Evolutionary conservation across 2,329 filamentous ascomycete genomes (phyloP).

Genomic region (Aspergillus luchuensis): DNA sequence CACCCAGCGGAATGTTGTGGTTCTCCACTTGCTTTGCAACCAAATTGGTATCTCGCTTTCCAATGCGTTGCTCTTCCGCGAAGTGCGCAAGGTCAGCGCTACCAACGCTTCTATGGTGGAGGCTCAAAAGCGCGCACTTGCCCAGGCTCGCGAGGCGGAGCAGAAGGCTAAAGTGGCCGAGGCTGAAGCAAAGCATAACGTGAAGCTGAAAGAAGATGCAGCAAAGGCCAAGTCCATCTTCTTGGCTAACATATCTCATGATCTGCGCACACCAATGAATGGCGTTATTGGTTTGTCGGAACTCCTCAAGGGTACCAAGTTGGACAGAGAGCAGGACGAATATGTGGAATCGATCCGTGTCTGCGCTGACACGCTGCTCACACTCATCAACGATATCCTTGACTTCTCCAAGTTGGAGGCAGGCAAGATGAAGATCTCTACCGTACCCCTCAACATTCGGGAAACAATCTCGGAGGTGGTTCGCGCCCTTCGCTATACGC

Average conservation of each 20-base stretch:
- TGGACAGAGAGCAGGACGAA: constrained; percentile 61
- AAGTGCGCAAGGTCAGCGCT: constrained; percentile 63
- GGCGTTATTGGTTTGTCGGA: constrained; percentile 81
- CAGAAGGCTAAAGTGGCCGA: constrained; percentile 67
- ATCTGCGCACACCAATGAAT: constrained; percentile 92
- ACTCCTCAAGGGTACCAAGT: constrained; percentile 58
- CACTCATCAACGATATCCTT: constrained; percentile 87
- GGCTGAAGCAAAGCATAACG: constrained; percentile 64
- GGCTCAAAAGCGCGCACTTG: constrained; percentile 64
- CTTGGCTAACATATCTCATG: constrained; percentile 87
- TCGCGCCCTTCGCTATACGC: constrained; percentile 64
- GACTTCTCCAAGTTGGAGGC: constrained; percentile 88
- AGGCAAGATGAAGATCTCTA: constrained; percentile 84
- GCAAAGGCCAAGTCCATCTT: constrained; percentile 84
- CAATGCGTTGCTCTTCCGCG: constrained; percentile 64
- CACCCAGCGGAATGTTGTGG: constrained; percentile 59
- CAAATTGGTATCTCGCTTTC: constrained; percentile 66
- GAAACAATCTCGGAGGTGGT: constrained; percentile 67
- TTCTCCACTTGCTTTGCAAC: constrained; percentile 61
- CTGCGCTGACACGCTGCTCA: constrained; percentile 74
- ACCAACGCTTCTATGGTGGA: constrained; percentile 67
- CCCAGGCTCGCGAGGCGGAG: constrained; percentile 63
- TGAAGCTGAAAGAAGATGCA: constrained; percentile 67
- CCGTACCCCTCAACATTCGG: constrained; percentile 76
- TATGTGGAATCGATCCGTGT: constrained; percentile 66